Percentiles rank a stretch among this genome's conserved stretches.
phyloP scores from a whole-genome alignment of 2,329 filamentous ascomycete genomes.

The Coleophoma eucalyptorum region DNA sequence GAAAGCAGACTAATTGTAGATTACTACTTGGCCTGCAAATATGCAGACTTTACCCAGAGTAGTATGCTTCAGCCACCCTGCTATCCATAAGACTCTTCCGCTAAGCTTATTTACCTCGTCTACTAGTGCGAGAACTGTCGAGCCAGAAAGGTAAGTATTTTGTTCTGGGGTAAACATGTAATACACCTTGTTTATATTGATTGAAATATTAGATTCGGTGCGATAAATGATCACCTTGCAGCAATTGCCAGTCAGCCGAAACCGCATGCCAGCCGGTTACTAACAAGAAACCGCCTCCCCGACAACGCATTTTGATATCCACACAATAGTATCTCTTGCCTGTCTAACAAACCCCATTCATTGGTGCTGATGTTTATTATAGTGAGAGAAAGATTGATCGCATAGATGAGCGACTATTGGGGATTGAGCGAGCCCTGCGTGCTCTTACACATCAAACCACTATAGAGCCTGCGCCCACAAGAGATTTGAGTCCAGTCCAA shows the following conservation, averaged over 20 bases:
- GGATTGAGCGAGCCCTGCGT: background rate
- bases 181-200: background rate
- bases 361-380: background rate
- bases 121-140: background rate
- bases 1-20: too few relatives aligned
- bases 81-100: too few relatives aligned
- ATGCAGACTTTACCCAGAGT: too few relatives aligned
- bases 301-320: background rate
- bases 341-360: background rate
- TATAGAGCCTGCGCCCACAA: too few relatives aligned
- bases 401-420: background rate
- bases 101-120: too few relatives aligned
- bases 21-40: too few relatives aligned
- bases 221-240: background rate
- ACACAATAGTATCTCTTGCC: background rate
- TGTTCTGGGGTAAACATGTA: background rate
- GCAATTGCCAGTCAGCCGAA: background rate
- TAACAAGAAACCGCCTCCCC: background rate
- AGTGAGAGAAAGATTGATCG: background rate
- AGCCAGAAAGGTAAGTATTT: background rate
- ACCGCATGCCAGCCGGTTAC: background rate
- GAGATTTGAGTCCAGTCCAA: background rate
- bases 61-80: too few relatives aligned
- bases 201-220: background rate
- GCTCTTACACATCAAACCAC: background rate